A percentile compares a stretch with the other conserved stretches of the same genome.
phyloP scores from a whole-genome alignment of 805 yeast genomes.

The Starmerella roubikii region DNA sequence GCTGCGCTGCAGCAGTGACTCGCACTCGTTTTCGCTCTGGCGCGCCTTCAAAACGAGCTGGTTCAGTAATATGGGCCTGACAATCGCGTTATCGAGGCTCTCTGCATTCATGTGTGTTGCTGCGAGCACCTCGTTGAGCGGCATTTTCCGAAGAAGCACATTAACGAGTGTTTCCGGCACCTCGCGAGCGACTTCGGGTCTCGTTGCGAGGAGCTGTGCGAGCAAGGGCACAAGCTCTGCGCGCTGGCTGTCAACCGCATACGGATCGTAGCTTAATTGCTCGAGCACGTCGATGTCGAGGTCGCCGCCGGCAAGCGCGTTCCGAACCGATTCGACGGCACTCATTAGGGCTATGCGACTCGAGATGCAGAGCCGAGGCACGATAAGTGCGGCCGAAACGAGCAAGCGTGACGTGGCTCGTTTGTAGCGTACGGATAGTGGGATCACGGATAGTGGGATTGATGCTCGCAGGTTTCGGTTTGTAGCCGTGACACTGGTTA shows the following conservation, averaged over 20 bases:
- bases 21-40: not conserved
- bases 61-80: slow-evolving; percentile 12
- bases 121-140: slow-evolving; percentile 11
- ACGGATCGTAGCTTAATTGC: slow-evolving; percentile 2
- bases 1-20: slow-evolving; percentile 1
- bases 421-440: too few relatives aligned
- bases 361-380: too few relatives aligned
- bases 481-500: too few relatives aligned
- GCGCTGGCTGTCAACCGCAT: slow-evolving; percentile 2
- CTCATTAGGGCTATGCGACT: not conserved
- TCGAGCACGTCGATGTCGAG: slow-evolving; percentile 11
- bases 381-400: too few relatives aligned
- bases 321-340: slow-evolving; percentile 2
- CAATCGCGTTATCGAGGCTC: slow-evolving; percentile 5
- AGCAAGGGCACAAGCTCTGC: slow-evolving; percentile 13
- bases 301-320: slow-evolving; percentile 5
- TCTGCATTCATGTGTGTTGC: slow-evolving; percentile 1
- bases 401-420: too few relatives aligned
- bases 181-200: slow-evolving; percentile 5
- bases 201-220: slow-evolving; percentile 3
- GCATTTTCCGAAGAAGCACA: slow-evolving; percentile 8
- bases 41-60: slow-evolving; percentile 6
- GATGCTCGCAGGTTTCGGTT: too few relatives aligned
- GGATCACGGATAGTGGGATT: too few relatives aligned
- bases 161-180: slow-evolving; percentile 13